phyloP scores from a whole-genome alignment of 108 stramenopile genomes.

The Nitzschia palea region DNA sequence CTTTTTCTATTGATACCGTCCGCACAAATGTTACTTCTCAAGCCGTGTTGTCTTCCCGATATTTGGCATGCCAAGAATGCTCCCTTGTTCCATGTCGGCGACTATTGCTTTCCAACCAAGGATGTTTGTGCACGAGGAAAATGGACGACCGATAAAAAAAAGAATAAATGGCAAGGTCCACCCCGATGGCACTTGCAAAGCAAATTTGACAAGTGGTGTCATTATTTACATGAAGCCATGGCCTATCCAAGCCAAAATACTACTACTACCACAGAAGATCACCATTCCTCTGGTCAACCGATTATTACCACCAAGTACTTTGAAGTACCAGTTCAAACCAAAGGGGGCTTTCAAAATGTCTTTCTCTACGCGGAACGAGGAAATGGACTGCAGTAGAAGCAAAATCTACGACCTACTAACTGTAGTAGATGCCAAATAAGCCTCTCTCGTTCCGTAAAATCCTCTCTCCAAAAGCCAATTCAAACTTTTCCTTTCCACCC shows the following conservation, averaged over 20 bases:
- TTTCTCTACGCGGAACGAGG: slow-evolving; percentile 54
- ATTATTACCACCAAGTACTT: background rate
- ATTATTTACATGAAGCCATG: slow-evolving; percentile 42
- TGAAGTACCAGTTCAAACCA: slow-evolving; percentile 29
- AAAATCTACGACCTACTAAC: no score
- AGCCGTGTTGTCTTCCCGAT: slow-evolving; percentile 68
- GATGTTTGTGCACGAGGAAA: slow-evolving; percentile 53
- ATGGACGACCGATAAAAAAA: slow-evolving; percentile 29
- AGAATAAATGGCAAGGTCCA: slow-evolving; percentile 45
- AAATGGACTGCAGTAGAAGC: background rate
- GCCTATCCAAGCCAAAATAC: background rate
- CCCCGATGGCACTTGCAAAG: slow-evolving; percentile 36
- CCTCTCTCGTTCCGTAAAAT: no score
- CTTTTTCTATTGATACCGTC: slow-evolving; percentile 49
- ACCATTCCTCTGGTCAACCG: background rate
- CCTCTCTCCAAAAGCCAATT: no score
- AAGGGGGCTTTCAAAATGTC: slow-evolving; percentile 63
- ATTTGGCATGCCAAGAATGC: slow-evolving; percentile 54
- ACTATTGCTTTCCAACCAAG: slow-evolving; percentile 53
- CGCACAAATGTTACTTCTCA: slow-evolving; percentile 39
- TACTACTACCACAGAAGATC: background rate
- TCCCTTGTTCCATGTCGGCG: slow-evolving; percentile 42
- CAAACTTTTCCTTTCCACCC: no score
- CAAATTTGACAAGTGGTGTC: slow-evolving; percentile 53
- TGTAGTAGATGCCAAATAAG: no score